Percentiles rank a stretch among this genome's conserved stretches.
Conservation (phyloP, 345 rosid species). For the Euphorbia lathyris region DNA sequence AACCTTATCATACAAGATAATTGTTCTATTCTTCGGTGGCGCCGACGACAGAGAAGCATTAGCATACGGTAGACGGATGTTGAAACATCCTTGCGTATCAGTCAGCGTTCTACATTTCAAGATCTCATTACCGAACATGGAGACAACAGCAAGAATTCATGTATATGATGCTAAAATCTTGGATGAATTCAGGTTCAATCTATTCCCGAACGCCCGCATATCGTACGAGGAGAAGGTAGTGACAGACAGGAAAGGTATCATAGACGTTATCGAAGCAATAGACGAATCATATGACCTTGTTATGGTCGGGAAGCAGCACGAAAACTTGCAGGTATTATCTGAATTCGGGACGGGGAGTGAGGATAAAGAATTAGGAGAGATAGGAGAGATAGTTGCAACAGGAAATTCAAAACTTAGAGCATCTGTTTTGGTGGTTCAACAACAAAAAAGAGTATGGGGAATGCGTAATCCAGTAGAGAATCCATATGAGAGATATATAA, state of each 20-base stretch:
- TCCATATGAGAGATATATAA: slow-evolving; percentile 16
- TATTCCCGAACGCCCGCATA: neutral
- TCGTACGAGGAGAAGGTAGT: slow-evolving; percentile 13
- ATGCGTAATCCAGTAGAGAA: slow-evolving; percentile 32
- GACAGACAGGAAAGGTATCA: neutral
- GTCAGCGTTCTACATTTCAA: slow-evolving; percentile 13
- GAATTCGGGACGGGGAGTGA: neutral
- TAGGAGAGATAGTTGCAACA: slow-evolving; percentile 14
- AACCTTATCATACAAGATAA: neutral
- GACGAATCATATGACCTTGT: slow-evolving; percentile 17
- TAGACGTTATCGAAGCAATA: slow-evolving; percentile 3
- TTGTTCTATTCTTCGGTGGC: slow-evolving; percentile 15
- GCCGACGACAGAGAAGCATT: slow-evolving; percentile 24
- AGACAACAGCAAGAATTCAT: slow-evolving; percentile 9
- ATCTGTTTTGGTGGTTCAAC: slow-evolving; percentile 23
- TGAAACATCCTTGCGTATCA: slow-evolving; percentile 7
- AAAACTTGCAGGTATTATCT: slow-evolving; percentile 12
- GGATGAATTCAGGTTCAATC: neutral
- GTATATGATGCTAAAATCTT: slow-evolving; percentile 9
- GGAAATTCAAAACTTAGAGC: neutral
- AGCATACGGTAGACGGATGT: slow-evolving; percentile 12
- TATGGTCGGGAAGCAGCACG: slow-evolving; percentile 23
- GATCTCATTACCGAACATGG: neutral
- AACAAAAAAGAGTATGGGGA: slow-evolving; percentile 36
- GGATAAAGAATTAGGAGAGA: slow-evolving; percentile 4